phyloP scores from a whole-genome alignment of 139 green algal genomes.

The Gonium pectorale region DNA sequence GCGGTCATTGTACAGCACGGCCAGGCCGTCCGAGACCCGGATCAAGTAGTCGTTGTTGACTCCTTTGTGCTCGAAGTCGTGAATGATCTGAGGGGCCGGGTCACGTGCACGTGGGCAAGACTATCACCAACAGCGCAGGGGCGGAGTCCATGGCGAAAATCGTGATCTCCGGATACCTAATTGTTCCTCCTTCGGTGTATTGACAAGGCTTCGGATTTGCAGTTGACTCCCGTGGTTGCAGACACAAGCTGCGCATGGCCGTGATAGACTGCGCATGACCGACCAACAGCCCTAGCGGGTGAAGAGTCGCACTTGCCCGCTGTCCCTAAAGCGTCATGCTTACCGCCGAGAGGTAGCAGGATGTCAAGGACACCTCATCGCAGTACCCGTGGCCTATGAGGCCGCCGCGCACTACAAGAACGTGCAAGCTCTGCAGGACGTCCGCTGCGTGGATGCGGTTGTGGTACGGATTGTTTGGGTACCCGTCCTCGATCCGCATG shows the following conservation, averaged over 20 bases:
- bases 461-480: constrained; percentile 76
- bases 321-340: no score
- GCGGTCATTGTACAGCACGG: constrained; percentile 77
- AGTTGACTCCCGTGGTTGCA: no score
- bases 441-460: constrained; percentile 72
- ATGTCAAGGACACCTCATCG: constrained; percentile 60
- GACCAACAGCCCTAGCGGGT: no score
- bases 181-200: no score
- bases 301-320: no score
- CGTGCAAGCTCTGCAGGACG: constrained; percentile 69
- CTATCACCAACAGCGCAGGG: no score
- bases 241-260: no score
- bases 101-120: no score
- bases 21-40: constrained; percentile 58
- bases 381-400: constrained; percentile 51
- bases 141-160: no score
- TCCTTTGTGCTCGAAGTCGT: constrained; percentile 77
- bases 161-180: no score
- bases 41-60: constrained; percentile 83
- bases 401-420: constrained; percentile 66
- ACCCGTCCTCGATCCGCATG: constrained; percentile 71
- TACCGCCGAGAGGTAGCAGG: constrained; percentile 69
- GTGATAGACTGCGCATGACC: no score
- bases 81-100: constrained; percentile 58
- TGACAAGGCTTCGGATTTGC: no score